Evolutionary conservation across 352 stramenopile genomes (phyloP), one percentile per base, ranked within the genome.

Genomic region (Globisporangium spinosum): DNA sequence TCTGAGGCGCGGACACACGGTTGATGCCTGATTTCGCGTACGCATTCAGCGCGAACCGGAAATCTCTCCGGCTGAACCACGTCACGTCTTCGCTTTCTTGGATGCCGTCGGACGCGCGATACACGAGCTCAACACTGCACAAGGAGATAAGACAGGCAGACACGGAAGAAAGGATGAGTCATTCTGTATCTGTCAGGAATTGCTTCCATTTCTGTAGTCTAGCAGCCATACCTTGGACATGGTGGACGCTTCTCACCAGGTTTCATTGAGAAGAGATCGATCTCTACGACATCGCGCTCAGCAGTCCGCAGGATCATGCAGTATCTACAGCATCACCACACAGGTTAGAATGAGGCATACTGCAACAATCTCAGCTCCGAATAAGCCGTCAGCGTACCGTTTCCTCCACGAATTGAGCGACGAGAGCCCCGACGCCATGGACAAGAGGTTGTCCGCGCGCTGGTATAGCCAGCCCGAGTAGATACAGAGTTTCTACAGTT

Each of bases 391-490:
- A 53, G 15, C 57, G 9, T 40, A 95, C 88, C 86, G 77, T 58
- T 85, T 83, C 70, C 91, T 94, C 88, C 88, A 96, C 61, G 86
- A 93, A 54, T 93, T 84, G 32, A 96, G 71, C 49, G 79, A 72
- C n/a, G 83, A 80, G 15, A 94, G 69, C 0, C 86, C 85, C 2
- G 86, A 91, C 6, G 84, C 80, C 66, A 91, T 76, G 8, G 88
- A 96, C 34, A 94, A 68, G 57, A 94, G 69, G 57, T 93, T 96
- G 67, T 96, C 88, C 3, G 85, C 72, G 65, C 87, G 82, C 73
- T 92, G 80, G 73, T 94, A 86, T 10, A 96, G 62, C 88, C 88
- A 96, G 0, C 85, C 86, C 13, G 85, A 89, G 77, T 92, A 91
- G 9, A 94, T 67, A 53, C 83, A 93, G 0, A 93, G 71, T 86